A percentile compares a stretch with the other conserved stretches of the same genome.
These are phyloP conservation scores for Dentipellis fragilis DNA, from an alignment of 768 basidiomycete genomes.

Conservation along the genomic window DNA sequence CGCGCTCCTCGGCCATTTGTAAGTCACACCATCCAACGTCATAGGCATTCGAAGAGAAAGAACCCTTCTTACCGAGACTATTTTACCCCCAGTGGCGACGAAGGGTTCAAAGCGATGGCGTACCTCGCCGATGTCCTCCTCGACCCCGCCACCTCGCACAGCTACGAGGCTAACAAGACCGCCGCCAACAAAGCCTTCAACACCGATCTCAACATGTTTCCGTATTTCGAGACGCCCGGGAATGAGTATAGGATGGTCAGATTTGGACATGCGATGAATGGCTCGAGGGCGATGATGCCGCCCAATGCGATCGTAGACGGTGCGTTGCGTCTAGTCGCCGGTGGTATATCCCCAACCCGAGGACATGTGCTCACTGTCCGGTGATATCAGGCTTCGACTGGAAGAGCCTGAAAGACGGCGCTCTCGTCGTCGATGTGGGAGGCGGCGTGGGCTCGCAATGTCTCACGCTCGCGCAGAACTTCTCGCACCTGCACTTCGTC, in stretches of 20 bases:
- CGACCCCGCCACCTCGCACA: constrained; percentile 18
- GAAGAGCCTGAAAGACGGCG: constrained; percentile 29
- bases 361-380: too few species aligned
- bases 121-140: constrained; percentile 24
- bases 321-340: background rate
- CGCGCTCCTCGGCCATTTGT: constrained; percentile 5
- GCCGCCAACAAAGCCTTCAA: constrained; percentile 20
- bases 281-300: constrained; percentile 8
- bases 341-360: background rate
- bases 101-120: constrained; percentile 22
- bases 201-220: constrained; percentile 17
- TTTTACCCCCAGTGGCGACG: constrained; percentile 15
- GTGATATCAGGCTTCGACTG: background rate
- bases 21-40: background rate
- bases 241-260: constrained; percentile 16
- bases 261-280: constrained; percentile 25
- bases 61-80: background rate
- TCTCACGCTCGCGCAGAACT: constrained; percentile 31
- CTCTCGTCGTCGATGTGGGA: constrained; percentile 48
- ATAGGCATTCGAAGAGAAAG: background rate
- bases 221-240: constrained; percentile 15
- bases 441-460: constrained; percentile 22
- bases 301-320: background rate
- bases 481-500: constrained; percentile 36
- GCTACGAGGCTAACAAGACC: constrained; percentile 17